Base-by-base conservation (phyloP, 805 yeast genomes). In the Candida odintsovae region DNA sequence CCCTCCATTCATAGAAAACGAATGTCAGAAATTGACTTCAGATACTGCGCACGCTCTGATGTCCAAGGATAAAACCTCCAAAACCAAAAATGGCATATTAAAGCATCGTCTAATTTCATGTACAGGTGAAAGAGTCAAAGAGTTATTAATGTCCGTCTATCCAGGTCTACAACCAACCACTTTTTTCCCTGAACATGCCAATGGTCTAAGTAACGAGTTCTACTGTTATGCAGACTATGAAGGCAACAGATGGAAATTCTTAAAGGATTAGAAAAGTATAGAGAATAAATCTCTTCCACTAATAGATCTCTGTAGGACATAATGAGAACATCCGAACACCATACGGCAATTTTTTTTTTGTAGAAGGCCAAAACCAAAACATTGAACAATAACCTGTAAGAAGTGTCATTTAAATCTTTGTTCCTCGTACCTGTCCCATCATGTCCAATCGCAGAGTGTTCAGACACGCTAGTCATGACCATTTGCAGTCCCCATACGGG, bases 111-210 rank as follows among this genome's bases (percentile, higher is more conserved):
- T 86, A 31, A 74, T 88, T n/a, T 76, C 86, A 4, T 85, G 92
- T 53, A 90, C 97, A 2, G 97, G 97, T 33, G 96, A 90, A 67
- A 75, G 96, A 63, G 90, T 90, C 90, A 70, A 72, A 20, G 75
- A 75, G 3, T 64, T 84, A n/a, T 78, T 89, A 31, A 59, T 68
- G 29, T 67, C 73, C 42, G 75, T 75, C 16, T 89, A 88, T 57
- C 86, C 89, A 6, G 86, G 75, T 39, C 72, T 83, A 1, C 57
- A 67, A 20, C 72, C 81, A 43, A 90, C 96, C 0, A 68, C 73
- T 31, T 90, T 85, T 61, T 61, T 66, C 37, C 97, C 97, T 1
- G 84, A 83, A 53, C 97, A 90, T 59, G 82, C 81, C 47, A 86
- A 86, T 57, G 95, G 96, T 0, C 71, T 90, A 50, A 83, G 90